Evolutionary conservation across 2,329 filamentous ascomycete genomes (phyloP).

Genomic region (Alternaria sp.): DNA sequence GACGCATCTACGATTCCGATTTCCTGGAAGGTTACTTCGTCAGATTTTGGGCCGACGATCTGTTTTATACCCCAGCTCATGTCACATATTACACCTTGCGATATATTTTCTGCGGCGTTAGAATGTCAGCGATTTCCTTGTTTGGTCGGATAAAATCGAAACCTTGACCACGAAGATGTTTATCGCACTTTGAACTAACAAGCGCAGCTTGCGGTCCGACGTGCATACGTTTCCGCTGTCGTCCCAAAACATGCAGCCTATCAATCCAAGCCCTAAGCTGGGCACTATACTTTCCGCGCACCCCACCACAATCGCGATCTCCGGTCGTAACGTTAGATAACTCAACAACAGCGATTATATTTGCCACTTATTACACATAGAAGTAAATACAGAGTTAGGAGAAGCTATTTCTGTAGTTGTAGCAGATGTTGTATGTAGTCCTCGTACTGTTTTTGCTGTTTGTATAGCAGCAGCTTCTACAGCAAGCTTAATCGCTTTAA

Average conservation of each 20-base stretch:
- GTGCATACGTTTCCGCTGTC: conserved; percentile 1
- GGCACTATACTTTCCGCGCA: no score
- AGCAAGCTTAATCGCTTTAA: no score
- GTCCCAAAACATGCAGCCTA: background rate
- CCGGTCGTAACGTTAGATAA: no score
- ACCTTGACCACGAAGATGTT: background rate
- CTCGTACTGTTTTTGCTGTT: no score
- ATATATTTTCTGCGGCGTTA: conserved; percentile 9
- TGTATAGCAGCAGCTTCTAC: no score
- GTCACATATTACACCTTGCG: conserved; percentile 10
- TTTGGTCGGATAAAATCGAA: background rate
- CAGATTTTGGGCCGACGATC: conserved; percentile 5
- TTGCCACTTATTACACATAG: no score
- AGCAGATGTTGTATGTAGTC: no score
- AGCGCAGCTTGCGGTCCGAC: background rate
- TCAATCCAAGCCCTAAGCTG: background rate
- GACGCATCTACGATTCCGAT: conserved; percentile 5
- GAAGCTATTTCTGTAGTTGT: no score
- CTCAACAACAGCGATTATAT: no score
- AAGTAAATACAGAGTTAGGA: no score
- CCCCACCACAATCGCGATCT: no score
- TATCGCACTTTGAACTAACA: background rate
- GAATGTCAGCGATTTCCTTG: conserved; percentile 2
- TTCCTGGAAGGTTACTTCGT: conserved; percentile 1
- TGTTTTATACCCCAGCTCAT: conserved; percentile 23